Evolutionary conservation across 371 early-diverging fungal genomes (phyloP).

Genomic region (Mucor sp.): DNA sequence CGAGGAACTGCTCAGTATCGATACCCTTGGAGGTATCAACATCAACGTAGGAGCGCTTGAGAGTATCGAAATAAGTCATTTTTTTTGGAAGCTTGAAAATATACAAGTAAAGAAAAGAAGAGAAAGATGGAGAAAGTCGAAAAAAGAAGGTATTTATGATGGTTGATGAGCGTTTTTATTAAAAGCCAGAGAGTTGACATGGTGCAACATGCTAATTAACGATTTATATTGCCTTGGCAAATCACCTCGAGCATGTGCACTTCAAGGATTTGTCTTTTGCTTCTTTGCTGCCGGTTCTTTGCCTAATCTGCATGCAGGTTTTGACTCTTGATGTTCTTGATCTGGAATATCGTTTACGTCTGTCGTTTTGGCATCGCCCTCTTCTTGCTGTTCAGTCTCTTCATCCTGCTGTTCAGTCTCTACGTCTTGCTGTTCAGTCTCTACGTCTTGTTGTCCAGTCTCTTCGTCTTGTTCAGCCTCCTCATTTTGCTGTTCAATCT

Average conservation of each 20-base stretch:
- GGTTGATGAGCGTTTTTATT: neutral
- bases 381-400: neutral
- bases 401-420: neutral
- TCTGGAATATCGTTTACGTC: too few species aligned
- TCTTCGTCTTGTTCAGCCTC: too few species aligned
- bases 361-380: neutral
- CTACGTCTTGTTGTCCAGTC: too few species aligned
- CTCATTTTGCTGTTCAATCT: too few species aligned
- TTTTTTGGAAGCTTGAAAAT: neutral
- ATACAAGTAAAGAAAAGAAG: neutral
- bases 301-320: neutral
- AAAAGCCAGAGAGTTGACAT: neutral
- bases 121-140: neutral
- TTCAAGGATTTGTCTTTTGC: neutral
- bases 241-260: neutral
- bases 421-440: too few species aligned
- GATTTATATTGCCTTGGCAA: neutral
- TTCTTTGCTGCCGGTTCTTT: neutral
- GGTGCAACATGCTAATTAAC: neutral
- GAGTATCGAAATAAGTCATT: conserved; percentile 67
- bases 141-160: neutral
- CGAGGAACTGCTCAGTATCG: conserved; percentile 79
- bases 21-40: conserved; percentile 76
- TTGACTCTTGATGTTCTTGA: neutral
- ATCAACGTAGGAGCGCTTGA: conserved; percentile 68